Evolutionary conservation across 2,329 filamentous ascomycete genomes (phyloP), one percentile per base, ranked within the genome.

Genomic region (Colletotrichum sp.): DNA sequence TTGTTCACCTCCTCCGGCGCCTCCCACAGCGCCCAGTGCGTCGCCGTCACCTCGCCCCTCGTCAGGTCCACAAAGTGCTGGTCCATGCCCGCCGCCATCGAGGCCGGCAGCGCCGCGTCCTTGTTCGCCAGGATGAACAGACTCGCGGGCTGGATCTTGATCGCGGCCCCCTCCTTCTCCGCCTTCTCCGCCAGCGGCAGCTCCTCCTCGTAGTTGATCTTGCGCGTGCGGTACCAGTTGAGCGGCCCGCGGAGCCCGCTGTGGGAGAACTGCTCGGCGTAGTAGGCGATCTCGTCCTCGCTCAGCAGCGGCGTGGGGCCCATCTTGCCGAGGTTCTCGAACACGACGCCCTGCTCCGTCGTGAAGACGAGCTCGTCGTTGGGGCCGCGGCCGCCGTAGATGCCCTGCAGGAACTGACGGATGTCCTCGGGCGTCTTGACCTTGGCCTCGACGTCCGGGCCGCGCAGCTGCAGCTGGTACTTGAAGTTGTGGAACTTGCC

Each of bases 21-120:
- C 87, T 98, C 91, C 87, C 92, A 93, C 81, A 98, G 85, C 61
- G 93, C 94, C 96, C 96, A 98, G 84, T 98, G 97, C 21, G 89
- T 87, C 0, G 93, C 89, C 43, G 92, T 70, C 9, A 98, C 93
- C 82, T 94, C 91, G 10, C 86, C 89, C 75, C 89, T 88, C 9
- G 90, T 94, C 80, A 97, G 84, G 62, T 91, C 89, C 4, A 90
- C 89, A 75, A 96, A 91, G 77, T 87, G 86, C 77, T 88, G 86
- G 24, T 92, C 92, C 95, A 98, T 98, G 1, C 90, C 90, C 28
- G 84, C 85, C 2, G 93, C 90, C 90, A 98, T 91, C 52, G 88
- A 86, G 1, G 94, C 92, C 72, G 93, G 94, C 78, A 98, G 86
- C 2, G 96, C 94, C 0, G 80, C 79, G 83, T 99, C 97, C 61